Percentiles rank a stretch among this genome's conserved stretches.
These are phyloP conservation scores for Cerioporus squamosus DNA, from an alignment of 1,284 basidiomycete genomes.

Conservation along the genomic window DNA sequence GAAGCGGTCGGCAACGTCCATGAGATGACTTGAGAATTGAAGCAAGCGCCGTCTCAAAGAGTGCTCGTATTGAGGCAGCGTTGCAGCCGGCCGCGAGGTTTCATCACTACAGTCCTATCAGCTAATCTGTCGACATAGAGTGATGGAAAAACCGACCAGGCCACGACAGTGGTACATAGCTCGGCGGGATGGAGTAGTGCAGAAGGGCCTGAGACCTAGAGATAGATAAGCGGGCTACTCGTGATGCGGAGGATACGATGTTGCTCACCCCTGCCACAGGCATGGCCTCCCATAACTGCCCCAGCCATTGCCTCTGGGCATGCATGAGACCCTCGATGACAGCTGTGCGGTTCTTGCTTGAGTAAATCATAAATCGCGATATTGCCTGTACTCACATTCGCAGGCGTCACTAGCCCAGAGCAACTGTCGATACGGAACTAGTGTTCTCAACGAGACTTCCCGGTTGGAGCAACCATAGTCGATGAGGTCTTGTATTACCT, in stretches of 20 bases:
- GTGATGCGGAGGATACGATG: not conserved
- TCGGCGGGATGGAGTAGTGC: constrained; percentile 32
- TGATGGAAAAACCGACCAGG: constrained; percentile 29
- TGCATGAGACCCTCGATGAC: constrained; percentile 36
- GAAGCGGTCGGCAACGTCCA: constrained; percentile 6
- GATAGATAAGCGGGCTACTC: not conserved
- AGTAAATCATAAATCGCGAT: not conserved
- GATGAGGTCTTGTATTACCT: constrained; percentile 17
- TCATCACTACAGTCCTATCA: constrained; percentile 26
- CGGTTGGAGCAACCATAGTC: constrained; percentile 12
- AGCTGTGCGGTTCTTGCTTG: constrained; percentile 36
- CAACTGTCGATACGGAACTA: constrained; percentile 59
- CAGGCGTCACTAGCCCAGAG: constrained; percentile 51
- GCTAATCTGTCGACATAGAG: not conserved
- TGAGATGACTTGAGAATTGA: constrained; percentile 8
- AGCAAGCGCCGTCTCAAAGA: constrained; percentile 26
- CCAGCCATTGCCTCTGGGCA: constrained; percentile 53
- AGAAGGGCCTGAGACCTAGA: constrained; percentile 30
- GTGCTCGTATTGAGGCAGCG: constrained; percentile 23
- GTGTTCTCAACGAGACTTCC: constrained; percentile 37
- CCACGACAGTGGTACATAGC: constrained; percentile 25
- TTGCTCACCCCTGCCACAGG: constrained; percentile 21
- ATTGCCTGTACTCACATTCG: constrained; percentile 35
- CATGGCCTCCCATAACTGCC: constrained; percentile 46
- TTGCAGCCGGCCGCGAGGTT: constrained; percentile 22